Evolutionary conservation across 2,329 filamentous ascomycete species (phyloP), one percentile per base, ranked within the genome.

Genomic region (Drechslerella dactyloides): DNA sequence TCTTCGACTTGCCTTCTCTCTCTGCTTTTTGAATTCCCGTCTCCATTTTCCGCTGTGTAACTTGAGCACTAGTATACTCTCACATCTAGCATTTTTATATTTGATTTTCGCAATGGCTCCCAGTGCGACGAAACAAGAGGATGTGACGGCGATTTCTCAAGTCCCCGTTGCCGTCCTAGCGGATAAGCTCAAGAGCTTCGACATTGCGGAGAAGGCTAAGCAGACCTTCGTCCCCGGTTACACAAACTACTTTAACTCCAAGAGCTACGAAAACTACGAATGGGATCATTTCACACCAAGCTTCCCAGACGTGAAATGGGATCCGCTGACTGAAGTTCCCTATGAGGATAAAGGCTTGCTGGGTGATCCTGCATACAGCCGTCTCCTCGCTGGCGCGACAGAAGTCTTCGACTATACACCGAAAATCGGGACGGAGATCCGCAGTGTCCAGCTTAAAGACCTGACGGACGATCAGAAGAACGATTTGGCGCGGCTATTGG

Each of bases 391-490:
- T 33, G 79, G 80, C 8, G 84, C 84, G 13, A 84, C 83, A 0
- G 82, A 84, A 24, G 80, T 86, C 40, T 84, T 85, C 72, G 84
- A 86, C 76, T 84, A 84, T 76, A 85, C 81, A 44, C 84, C 83
- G 17, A 85, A 84, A 74, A 84, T 85, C 60, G 84, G 84, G 55
- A 85, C 84, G 1, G 83, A 85, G 69, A 75, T 85, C 50, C 80
- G 81, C 48, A 83, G 84, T 1, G 78, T 85, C 24, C 81, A 84
- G 56, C 80, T 85, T 1, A 80, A 82, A 24, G 81, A 80, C 53
- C 78, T 85, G 30, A 84, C 79, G 1, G 81, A 84, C 64, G 79
- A 79, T 0, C 84, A 85, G 75, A 84, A 82, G 77, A 83, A 85
- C 73, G 84, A 85, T 58, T 79, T 85, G 2, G 84, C 84, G 1